A percentile compares a stretch with the other conserved stretches of the same genome.
These are phyloP conservation scores for Pseudogymnoascus sp. DNA, from an alignment of 2,329 filamentous ascomycete genomes.

Conservation along the genomic window DNA sequence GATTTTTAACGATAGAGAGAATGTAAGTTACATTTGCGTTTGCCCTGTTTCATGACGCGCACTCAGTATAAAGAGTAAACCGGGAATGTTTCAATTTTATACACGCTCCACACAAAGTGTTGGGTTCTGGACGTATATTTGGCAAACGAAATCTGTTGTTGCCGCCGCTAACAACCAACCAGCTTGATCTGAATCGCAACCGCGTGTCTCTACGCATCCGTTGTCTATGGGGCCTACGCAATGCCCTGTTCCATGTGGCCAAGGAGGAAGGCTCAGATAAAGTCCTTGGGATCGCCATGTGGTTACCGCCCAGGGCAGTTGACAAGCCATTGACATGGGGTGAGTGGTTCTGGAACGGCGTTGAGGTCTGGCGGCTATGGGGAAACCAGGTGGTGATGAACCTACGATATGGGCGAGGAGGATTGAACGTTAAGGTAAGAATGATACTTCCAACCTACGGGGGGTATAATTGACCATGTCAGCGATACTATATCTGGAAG, in stretches of 20 bases:
- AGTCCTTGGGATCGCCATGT: conserved; percentile 65
- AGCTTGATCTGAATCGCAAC: conserved; percentile 56
- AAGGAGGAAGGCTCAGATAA: conserved; percentile 46
- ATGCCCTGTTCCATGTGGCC: conserved; percentile 62
- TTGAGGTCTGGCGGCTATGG: conserved; percentile 58
- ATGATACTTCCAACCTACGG: too few relatives aligned
- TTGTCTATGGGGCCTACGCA: conserved; percentile 62
- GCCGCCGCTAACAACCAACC: conserved; percentile 11
- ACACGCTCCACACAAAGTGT: neutral
- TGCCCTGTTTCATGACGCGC: neutral
- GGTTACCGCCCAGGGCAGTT: conserved; percentile 51
- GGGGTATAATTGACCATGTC: too few relatives aligned
- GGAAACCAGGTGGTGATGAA: conserved; percentile 60
- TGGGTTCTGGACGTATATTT: neutral
- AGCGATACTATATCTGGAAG: conserved; percentile 69
- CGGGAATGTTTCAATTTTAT: neutral
- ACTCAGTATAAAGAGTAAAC: neutral
- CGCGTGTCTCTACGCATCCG: conserved; percentile 55
- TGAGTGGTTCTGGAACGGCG: conserved; percentile 39
- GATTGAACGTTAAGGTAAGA: conserved; percentile 51
- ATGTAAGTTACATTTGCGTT: conserved; percentile 34
- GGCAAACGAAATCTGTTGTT: neutral
- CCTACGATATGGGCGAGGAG: conserved; percentile 59
- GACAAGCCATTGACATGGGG: conserved; percentile 48
- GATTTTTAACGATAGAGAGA: conserved; percentile 51